Percentiles rank a stretch among this genome's conserved stretches.
These are phyloP conservation scores for Aspergillus saccharolyticus DNA, from an alignment of 495 filamentous ascomycete genomes.

Conservation along the genomic window DNA sequence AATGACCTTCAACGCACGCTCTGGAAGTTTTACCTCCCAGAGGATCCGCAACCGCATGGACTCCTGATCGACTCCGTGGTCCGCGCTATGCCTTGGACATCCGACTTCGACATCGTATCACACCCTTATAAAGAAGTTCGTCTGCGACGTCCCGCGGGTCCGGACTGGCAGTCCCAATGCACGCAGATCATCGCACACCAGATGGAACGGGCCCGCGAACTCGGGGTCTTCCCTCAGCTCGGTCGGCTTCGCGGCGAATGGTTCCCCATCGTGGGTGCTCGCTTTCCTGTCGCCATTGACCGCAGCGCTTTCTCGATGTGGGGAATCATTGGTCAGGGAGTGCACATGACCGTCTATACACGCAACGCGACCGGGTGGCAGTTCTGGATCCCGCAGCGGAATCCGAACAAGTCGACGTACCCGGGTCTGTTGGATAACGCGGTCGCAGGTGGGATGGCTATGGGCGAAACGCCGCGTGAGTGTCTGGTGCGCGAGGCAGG, in stretches of 20 bases:
- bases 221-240: background rate
- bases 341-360: conserved; percentile 46
- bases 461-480: conserved; percentile 41
- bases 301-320: conserved; percentile 43
- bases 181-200: conserved; percentile 3
- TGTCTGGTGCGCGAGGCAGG: conserved; percentile 48
- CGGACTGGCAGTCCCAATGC: conserved; percentile 7
- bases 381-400: conserved; percentile 50
- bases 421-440: conserved; percentile 49
- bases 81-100: conserved; percentile 7
- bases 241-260: background rate
- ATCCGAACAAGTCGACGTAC: conserved; percentile 39
- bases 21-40: conserved; percentile 9
- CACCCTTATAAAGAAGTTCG: background rate
- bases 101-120: conserved; percentile 1
- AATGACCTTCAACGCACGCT: background rate
- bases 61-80: conserved; percentile 4
- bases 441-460: conserved; percentile 49
- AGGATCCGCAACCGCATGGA: conserved; percentile 8
- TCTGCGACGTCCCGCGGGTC: background rate
- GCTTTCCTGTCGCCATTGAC: conserved; percentile 32
- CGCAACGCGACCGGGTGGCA: conserved; percentile 25
- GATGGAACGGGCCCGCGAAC: background rate
- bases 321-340: conserved; percentile 43
- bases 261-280: conserved; percentile 9